Evolutionary conservation across 345 rosid genomes (phyloP), one percentile per base, ranked within the genome.

Genomic region (Leavenworthia alabamica): DNA sequence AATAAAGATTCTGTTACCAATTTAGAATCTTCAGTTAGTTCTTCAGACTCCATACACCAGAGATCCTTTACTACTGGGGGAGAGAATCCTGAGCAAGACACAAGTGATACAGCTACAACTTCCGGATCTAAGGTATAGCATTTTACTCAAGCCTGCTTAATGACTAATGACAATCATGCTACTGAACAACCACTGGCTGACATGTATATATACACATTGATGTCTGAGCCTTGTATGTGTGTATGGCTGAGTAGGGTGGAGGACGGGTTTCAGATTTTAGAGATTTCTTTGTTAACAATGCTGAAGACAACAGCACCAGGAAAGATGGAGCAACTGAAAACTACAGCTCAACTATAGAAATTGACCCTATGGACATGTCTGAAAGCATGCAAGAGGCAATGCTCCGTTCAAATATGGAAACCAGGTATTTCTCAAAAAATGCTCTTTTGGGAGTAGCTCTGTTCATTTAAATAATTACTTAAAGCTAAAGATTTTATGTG

Each of bases 321-420:
- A 69, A 75, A 72, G 92, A 75, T 56, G 76, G 62, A 65, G 68
- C 61, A 4, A 73, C 82, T 48, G 81, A 78, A 70, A 75, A 68
- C 60, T 72, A 77, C 63, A 71, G 46, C 49, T 61, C 71, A 50
- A 19, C 37, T 63, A 61, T 67, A 46, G 94, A 78, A 69, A 49
- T 86, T 53, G 98, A 92, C 69, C 81, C 93, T 10, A 81, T 93
- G 96, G 97, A 93, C 70, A 87, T 93, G 96, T 83, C 99, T 43
- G 97, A 89, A 67, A 82, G 97, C 70, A 89, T 93, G 90, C 99
- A 87, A 79, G 96, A 89, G 68, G 99, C 99, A 9, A 81, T 93
- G 97, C 88, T 83, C 56, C 94, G 94, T 44, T 93, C 99, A 19
- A 89, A 80, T 75, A 73, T 93, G 83, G 99, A 93, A 75, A 75